These are phyloP conservation scores for Stramenopiles sp. DNA, from an alignment of 352 stramenopile species.

Conservation along the genomic window DNA sequence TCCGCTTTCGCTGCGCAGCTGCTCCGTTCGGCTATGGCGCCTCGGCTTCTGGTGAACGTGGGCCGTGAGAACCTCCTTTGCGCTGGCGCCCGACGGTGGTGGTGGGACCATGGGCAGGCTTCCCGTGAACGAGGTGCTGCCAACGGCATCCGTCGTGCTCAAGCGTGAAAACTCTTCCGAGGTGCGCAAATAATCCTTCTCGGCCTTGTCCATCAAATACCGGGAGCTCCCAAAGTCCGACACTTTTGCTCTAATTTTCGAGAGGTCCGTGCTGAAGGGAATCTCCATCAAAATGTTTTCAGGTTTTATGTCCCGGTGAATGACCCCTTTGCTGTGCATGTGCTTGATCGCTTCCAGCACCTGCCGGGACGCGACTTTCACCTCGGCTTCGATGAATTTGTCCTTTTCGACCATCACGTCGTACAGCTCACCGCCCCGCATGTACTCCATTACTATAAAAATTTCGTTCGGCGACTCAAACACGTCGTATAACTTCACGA, in stretches of 20 bases:
- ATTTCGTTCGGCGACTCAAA: slow-evolving; percentile 49
- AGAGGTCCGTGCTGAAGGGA: background rate
- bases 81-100: no score
- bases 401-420: slow-evolving; percentile 68
- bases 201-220: slow-evolving; percentile 4
- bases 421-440: slow-evolving; percentile 65
- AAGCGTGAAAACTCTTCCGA: no score
- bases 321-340: slow-evolving; percentile 60
- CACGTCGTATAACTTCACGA: slow-evolving; percentile 60
- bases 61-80: background rate
- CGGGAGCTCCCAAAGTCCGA: slow-evolving; percentile 9
- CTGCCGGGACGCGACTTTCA: slow-evolving; percentile 42
- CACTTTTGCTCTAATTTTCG: background rate
- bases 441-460: slow-evolving; percentile 69
- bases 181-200: no score
- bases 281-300: slow-evolving; percentile 40
- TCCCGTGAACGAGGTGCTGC: no score
- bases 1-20: background rate
- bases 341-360: slow-evolving; percentile 55
- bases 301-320: slow-evolving; percentile 63
- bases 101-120: no score
- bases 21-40: background rate
- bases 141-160: no score
- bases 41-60: background rate
- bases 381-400: slow-evolving; percentile 57